Base-by-base conservation (phyloP, 2,329 filamentous ascomycete genomes). In the Aspergillus vadensis region DNA sequence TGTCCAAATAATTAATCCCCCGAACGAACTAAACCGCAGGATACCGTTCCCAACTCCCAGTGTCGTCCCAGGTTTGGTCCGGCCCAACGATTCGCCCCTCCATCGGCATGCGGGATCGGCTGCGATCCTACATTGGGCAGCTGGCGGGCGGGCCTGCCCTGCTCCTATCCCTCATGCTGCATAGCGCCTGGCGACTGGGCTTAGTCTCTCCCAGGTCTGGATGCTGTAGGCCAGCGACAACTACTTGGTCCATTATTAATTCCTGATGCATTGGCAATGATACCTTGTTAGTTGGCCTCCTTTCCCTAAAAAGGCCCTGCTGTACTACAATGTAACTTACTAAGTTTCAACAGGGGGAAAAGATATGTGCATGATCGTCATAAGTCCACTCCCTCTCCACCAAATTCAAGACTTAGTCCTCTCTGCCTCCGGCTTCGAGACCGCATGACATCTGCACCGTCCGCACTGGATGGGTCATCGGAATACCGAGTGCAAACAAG, bases 91-190 rank as follows among this genome's bases (percentile, higher is more conserved):
- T 56, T 50, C 32, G 32, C 36, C 50, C 55, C 23, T 54, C 30
- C 55, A 58, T 60, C 56, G 49, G 54, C 39, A 19, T 23, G 27
- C 52, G 32, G 48, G 59, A 55, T 61, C 60, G 55, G 61, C 38
- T 60, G 43, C 55, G 52, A 58, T 63, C 59, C 62, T 51, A 50
- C 43, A 63, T 60, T 53, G 27, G 63, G 61, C 38, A 65, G 50
- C 52, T 59, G 55, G 59, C 47, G 59, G 58, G 59, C 62, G 15
- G 41, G 8, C n/a, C 39, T n/a, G 15, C 17, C 17, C 41, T 44
- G 41, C 17, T 44, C 19, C 10, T 44, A 17, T 21, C 17, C 17
- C 41, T 44, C n/a, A 17, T 44, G 9, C 17, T 44, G 41, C 17
- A 17, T 44, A 44, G 21, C 17, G n/a, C 41, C 41, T 43, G 41